These are phyloP conservation scores for Apodospora peruviana DNA, from an alignment of 495 filamentous ascomycete species.

Conservation along the genomic window DNA sequence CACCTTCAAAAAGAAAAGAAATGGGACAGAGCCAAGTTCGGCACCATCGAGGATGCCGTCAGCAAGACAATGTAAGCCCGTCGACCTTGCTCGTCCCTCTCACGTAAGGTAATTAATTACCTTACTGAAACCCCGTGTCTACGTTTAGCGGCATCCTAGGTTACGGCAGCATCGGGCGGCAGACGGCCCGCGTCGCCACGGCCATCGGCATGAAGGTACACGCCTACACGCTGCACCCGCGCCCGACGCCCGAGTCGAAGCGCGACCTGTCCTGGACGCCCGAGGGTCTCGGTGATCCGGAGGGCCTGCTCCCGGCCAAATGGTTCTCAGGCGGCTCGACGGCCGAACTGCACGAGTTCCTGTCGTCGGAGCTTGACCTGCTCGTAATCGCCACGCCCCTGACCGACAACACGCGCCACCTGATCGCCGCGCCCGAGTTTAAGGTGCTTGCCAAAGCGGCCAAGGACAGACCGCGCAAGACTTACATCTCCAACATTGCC, in stretches of 20 bases:
- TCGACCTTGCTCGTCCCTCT: neutral
- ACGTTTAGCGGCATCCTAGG: slow-evolving; percentile 64
- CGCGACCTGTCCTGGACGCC: slow-evolving; percentile 65
- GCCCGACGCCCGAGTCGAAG: slow-evolving; percentile 50
- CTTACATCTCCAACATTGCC: slow-evolving; percentile 68
- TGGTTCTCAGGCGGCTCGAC: slow-evolving; percentile 69
- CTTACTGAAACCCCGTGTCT: neutral
- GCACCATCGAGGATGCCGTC: slow-evolving; percentile 38
- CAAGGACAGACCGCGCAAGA: slow-evolving; percentile 25
- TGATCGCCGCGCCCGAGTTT: slow-evolving; percentile 63
- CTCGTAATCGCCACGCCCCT: slow-evolving; percentile 70
- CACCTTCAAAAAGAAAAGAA: slow-evolving; percentile 45
- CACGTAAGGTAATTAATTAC: neutral
- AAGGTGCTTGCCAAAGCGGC: slow-evolving; percentile 41
- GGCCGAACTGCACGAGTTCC: slow-evolving; percentile 57
- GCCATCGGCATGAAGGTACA: slow-evolving; percentile 77
- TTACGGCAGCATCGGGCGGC: slow-evolving; percentile 79
- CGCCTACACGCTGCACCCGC: slow-evolving; percentile 72
- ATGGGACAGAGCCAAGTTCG: slow-evolving; percentile 38
- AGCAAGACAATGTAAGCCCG: slow-evolving; percentile 41
- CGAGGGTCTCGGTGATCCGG: slow-evolving; percentile 69
- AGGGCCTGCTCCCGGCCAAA: slow-evolving; percentile 61
- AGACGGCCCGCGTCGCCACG: slow-evolving; percentile 63
- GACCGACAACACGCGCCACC: slow-evolving; percentile 59
- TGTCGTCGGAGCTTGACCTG: slow-evolving; percentile 65